These are phyloP conservation scores for Cucumis hystrix DNA, from an alignment of 306 rosid species.

Conservation along the genomic window DNA sequence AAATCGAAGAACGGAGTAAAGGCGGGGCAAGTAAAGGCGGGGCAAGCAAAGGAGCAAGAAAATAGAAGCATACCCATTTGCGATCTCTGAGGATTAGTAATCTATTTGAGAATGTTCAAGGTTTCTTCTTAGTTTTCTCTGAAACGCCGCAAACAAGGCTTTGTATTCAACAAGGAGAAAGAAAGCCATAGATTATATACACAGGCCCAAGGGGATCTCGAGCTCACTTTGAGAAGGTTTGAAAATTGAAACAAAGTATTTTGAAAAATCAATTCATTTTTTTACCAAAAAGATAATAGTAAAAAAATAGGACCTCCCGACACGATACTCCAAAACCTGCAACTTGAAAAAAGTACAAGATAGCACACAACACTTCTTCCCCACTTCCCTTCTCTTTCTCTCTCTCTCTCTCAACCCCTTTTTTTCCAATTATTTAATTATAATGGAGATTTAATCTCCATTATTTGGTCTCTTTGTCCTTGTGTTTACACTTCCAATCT, in stretches of 20 bases:
- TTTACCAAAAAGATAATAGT: background rate
- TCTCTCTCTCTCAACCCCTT: slow-evolving; percentile 13
- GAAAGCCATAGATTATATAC: background rate
- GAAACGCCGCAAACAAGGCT: background rate
- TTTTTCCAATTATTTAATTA: background rate
- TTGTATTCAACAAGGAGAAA: background rate
- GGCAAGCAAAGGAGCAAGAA: background rate
- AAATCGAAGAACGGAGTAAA: background rate
- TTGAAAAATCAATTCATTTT: background rate
- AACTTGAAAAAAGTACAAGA: slow-evolving; percentile 36
- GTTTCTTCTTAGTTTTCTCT: background rate
- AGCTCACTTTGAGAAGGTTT: background rate
- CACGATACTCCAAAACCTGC: slow-evolving; percentile 93
- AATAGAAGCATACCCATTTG: background rate
- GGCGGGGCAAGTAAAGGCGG: background rate
- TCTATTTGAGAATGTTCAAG: background rate
- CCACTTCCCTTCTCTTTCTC: slow-evolving; percentile 5
- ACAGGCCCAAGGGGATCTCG: slow-evolving; percentile 1
- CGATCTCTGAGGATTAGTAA: background rate
- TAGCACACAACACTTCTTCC: slow-evolving; percentile 9
- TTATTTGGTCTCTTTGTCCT: background rate
- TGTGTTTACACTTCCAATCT: slow-evolving; percentile 15
- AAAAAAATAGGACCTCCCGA: slow-evolving; percentile 37
- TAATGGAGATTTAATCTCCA: slow-evolving; percentile 2
- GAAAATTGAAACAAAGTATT: background rate